Percentiles rank a stretch among this genome's conserved stretches.
phyloP scores from a whole-genome alignment of 2,329 filamentous ascomycete genomes.

The Lecanoromycetidae sp. region DNA sequence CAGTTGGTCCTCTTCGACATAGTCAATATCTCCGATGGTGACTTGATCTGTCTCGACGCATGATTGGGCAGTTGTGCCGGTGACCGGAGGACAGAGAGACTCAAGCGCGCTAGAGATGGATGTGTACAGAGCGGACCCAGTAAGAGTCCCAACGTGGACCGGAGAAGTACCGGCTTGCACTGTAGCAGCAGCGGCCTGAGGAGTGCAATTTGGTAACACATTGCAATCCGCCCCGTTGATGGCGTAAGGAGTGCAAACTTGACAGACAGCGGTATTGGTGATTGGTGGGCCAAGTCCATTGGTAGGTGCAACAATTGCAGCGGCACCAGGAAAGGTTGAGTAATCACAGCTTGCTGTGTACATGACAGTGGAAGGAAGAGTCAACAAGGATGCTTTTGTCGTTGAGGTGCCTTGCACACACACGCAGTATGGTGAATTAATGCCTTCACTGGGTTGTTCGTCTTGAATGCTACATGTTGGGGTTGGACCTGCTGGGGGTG shows the following conservation, averaged over 20 bases:
- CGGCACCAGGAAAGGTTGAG: too few relatives aligned
- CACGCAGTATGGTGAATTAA: too few relatives aligned
- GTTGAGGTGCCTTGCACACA: too few relatives aligned
- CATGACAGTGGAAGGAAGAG: too few relatives aligned
- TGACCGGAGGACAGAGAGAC: conserved; percentile 11
- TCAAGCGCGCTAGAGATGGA: conserved; percentile 14
- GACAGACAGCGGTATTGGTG: not conserved
- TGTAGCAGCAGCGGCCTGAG: not conserved
- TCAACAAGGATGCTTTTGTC: too few relatives aligned
- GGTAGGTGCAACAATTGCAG: too few relatives aligned
- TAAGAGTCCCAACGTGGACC: conserved; percentile 14
- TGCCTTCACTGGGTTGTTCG: too few relatives aligned
- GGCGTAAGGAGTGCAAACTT: not conserved
- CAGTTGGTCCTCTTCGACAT: not conserved
- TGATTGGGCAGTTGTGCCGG: not conserved
- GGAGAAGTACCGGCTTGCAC: conserved; percentile 11
- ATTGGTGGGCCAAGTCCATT: not conserved
- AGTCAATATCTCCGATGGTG: not conserved
- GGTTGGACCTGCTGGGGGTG: too few relatives aligned
- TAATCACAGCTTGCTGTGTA: too few relatives aligned
- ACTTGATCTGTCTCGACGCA: not conserved
- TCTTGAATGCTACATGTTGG: too few relatives aligned
- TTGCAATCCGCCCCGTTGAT: not conserved
- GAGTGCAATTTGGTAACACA: not conserved
- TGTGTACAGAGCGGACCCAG: conserved; percentile 8